Base-by-base conservation (phyloP, 495 filamentous ascomycete genomes). In the Xylaria nigripes region DNA sequence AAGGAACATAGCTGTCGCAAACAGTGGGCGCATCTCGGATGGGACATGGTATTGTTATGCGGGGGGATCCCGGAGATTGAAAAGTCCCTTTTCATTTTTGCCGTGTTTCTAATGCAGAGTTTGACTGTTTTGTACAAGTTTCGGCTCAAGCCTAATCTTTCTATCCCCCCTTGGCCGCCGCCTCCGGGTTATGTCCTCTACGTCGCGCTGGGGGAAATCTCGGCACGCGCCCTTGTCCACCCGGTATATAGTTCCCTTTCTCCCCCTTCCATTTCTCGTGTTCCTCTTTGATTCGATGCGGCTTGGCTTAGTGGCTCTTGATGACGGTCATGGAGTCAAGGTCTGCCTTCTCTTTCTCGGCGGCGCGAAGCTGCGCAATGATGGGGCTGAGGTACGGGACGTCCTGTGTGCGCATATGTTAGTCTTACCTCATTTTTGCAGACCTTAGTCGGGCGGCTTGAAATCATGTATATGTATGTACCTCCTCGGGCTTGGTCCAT, bases 291-390 rank as follows among this genome's bases (percentile, higher is more conserved):
- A 9, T 12, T 5, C 10, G 13, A 2, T 5, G 32, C 2, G 19
- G 22, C 23, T 50, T 22, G 7, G 34, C 54, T 67, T 66, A 77
- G 68, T 77, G 72, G 51, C 62, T 72, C 73, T 79, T 83, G 64
- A 75, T 67, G 42, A 92, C 68, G 51, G 84, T 74, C 77, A 96
- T 77, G 59, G 84, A 79, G 71, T 97, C 90, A 62, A 98, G 74
- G 62, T 91, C 88, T 45, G 76, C 76, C 64, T 85, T 80, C 79
- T 98, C 93, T 67, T 81, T 82, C 54, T 72, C 68, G 78, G 95
- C 91, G 60, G 85, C 80, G 74, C 89, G 81, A 68, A 95, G 83
- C 74, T 91, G 85, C 60, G 78, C 74, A 71, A 95, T 90, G 69
- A 93, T 84, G 34, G 84, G 85, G 60, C 79, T 76, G 19, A 95